These are phyloP conservation scores for Veloboletus limbatus DNA, from an alignment of 1,284 basidiomycete species.

Conservation along the genomic window DNA sequence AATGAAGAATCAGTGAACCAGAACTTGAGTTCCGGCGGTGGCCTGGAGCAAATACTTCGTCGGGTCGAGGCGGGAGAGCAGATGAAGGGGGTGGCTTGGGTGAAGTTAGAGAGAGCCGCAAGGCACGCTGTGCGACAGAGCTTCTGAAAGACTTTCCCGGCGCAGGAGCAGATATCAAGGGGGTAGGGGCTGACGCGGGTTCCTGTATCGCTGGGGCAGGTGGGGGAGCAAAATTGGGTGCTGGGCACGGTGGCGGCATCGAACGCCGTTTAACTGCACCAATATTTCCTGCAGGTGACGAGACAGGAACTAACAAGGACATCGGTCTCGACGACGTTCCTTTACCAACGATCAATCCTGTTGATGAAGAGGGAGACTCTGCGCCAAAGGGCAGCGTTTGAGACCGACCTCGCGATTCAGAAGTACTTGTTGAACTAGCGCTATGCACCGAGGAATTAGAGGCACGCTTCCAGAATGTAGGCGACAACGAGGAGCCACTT, in stretches of 20 bases:
- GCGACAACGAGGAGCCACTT: conserved; percentile 48
- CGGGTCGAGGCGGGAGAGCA: conserved; percentile 57
- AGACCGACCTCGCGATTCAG: conserved; percentile 39
- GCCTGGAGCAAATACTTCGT: conserved; percentile 39
- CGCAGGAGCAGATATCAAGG: conserved; percentile 43
- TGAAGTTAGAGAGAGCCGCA: conserved; percentile 59
- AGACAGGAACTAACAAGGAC: conserved; percentile 17
- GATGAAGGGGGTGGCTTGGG: conserved; percentile 59
- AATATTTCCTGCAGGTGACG: conserved; percentile 12
- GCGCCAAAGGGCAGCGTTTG: conserved; percentile 11
- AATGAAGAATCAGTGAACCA: conserved; percentile 14
- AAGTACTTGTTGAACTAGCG: conserved; percentile 44
- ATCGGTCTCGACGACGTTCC: conserved; percentile 18
- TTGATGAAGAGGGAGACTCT: conserved; percentile 11
- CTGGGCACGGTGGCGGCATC: conserved; percentile 66
- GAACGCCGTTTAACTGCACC: conserved; percentile 50
- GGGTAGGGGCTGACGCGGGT: conserved; percentile 24
- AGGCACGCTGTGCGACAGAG: conserved; percentile 49
- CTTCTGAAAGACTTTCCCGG: conserved; percentile 48
- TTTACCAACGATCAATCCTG: conserved; percentile 5
- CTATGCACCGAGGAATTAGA: conserved; percentile 57
- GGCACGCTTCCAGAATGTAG: conserved; percentile 56
- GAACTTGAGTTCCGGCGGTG: conserved; percentile 38
- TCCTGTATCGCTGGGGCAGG: conserved; percentile 50
- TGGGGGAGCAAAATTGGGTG: conserved; percentile 64